Evolutionary conservation across 495 filamentous ascomycete genomes (phyloP), one percentile per base, ranked within the genome.

Genomic region (Chaetomidium leptoderma): DNA sequence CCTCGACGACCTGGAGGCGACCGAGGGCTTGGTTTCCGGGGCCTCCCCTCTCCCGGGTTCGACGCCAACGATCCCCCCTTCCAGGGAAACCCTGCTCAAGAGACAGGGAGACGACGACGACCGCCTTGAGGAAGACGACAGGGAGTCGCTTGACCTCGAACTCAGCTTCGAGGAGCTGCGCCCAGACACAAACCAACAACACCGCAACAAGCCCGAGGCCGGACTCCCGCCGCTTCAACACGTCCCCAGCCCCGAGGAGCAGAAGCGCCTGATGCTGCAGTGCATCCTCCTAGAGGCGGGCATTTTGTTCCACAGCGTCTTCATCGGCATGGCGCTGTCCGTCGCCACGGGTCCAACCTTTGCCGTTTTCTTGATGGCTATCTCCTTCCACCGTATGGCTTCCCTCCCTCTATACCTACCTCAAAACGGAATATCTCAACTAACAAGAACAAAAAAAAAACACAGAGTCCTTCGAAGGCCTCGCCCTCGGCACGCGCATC

Each of bases 261-360:
- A 78, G 36, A 79, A 77, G 50, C 82, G 85, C 17, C 81, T 86
- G 55, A 79, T 91, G 57, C 75, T 92, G 19, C 90, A 95, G 65
- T 90, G 87, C 60, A 76, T 90, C 13, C 78, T 95, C 9, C 78
- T 95, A 27, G 90, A 95, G 70, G 86, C 88, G 7, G 90, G 90
- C 17, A 92, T 95, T 61, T 76, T 95, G 3, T 92, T 92, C 64
- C 90, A 95, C 72, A 88, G 84, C 61, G 81, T 95, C 37, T 95
- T 95, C 65, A 95, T 95, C 63, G 89, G 89, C 42, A 92, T 95
- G 87, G 88, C 90, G 4, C 74, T 95, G 32, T 89, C 85, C n/a
- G 89, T 92, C 9, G 85, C 90, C 6, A 87, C 85, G 0, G 89
- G 88, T 0, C 84, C 87, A 6, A 80, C 84, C 0, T 95, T 95